Conservation (phyloP, 2,329 filamentous ascomycete species). For the Pyrenochaeta sp. region DNA sequence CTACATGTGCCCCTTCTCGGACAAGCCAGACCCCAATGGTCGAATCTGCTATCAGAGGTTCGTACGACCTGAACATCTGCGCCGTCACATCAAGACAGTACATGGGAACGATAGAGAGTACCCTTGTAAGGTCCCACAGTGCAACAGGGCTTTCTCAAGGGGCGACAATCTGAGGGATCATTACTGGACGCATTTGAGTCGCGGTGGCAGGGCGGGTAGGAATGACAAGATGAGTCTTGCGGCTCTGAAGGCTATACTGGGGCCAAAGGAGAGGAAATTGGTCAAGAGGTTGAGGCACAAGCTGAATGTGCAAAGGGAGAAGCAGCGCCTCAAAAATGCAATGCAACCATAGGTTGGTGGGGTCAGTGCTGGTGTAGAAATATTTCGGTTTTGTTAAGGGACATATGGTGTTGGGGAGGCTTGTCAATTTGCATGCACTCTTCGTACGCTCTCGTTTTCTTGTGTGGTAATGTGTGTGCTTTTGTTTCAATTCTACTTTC, state of each 20-base stretch:
- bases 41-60: conserved; percentile 17
- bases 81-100: conserved; percentile 32
- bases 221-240: conserved; percentile 26
- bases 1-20: conserved; percentile 12
- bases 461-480: background rate
- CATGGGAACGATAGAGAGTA: conserved; percentile 12
- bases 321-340: background rate
- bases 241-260: conserved; percentile 26
- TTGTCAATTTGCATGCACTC: conserved; percentile 7
- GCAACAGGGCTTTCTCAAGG: conserved; percentile 24
- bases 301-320: background rate
- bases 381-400: background rate
- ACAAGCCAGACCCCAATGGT: background rate
- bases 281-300: conserved; percentile 19
- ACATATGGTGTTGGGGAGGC: conserved; percentile 13
- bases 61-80: conserved; percentile 30
- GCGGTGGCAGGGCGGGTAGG: conserved; percentile 25
- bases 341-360: background rate
- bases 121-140: conserved; percentile 23
- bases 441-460: background rate
- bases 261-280: conserved; percentile 25
- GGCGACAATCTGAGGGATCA: conserved; percentile 35
- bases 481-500: no score
- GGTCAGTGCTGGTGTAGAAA: background rate
- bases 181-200: conserved; percentile 34